phyloP scores from a whole-genome alignment of 805 yeast species.

The Hanseniaspora taiwanica region DNA sequence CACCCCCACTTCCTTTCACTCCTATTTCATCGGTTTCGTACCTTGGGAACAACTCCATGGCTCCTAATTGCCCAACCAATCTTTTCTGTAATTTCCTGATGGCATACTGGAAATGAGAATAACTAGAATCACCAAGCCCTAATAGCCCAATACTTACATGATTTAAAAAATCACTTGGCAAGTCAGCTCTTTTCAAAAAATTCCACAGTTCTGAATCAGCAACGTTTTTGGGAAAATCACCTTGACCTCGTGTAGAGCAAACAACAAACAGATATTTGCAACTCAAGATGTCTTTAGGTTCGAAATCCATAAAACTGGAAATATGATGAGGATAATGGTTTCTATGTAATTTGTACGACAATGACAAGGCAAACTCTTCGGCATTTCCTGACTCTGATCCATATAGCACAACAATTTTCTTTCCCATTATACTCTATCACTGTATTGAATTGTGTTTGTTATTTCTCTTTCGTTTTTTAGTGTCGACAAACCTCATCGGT shows the following conservation, averaged over 20 bases:
- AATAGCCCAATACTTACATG: slow-evolving; percentile 58
- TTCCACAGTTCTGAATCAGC: slow-evolving; percentile 44
- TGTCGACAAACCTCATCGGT: too few species aligned
- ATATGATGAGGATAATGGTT: slow-evolving; percentile 36
- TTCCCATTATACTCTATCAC: slow-evolving; percentile 8
- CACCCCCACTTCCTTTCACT: slow-evolving; percentile 41
- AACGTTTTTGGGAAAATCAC: slow-evolving; percentile 75
- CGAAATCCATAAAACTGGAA: slow-evolving; percentile 28
- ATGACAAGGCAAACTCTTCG: slow-evolving; percentile 63
- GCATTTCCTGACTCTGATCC: slow-evolving; percentile 93
- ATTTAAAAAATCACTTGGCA: slow-evolving; percentile 47
- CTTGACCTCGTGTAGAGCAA: slow-evolving; percentile 92
- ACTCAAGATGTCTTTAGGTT: slow-evolving; percentile 40
- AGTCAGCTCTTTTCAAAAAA: slow-evolving; percentile 50
- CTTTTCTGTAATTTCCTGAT: slow-evolving; percentile 70
- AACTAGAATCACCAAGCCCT: slow-evolving; percentile 90
- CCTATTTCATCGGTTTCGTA: slow-evolving; percentile 86
- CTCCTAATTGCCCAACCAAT: slow-evolving; percentile 64
- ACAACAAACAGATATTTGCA: slow-evolving; percentile 29
- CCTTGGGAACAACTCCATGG: slow-evolving; percentile 51
- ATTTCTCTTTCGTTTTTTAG: too few species aligned
- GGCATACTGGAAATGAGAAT: slow-evolving; percentile 83
- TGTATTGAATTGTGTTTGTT: background rate
- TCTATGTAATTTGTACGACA: slow-evolving; percentile 44
- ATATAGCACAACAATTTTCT: slow-evolving; percentile 49